These are phyloP conservation scores for Penicillium hordei DNA, from an alignment of 2,329 filamentous ascomycete genomes.

Conservation along the genomic window DNA sequence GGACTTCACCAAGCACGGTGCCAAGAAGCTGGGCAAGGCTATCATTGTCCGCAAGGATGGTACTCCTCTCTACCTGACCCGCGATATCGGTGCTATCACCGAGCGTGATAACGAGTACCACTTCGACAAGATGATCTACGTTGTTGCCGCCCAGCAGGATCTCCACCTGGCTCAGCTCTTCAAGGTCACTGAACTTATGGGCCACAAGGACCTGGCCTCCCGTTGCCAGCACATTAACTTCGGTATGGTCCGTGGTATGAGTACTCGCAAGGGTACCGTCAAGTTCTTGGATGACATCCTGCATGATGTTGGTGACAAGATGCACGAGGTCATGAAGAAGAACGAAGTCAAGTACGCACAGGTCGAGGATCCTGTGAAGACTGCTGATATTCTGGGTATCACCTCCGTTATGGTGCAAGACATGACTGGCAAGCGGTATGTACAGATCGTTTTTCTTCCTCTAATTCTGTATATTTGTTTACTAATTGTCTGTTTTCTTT, in stretches of 20 bases:
- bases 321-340: constrained; percentile 95
- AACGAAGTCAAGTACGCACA: constrained; percentile 89
- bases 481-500: constrained; percentile 37
- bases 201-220: constrained; percentile 58
- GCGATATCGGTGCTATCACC: constrained; percentile 66
- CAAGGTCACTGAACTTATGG: constrained; percentile 64
- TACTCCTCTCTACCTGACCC: constrained; percentile 66
- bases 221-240: constrained; percentile 66
- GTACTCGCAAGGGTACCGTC: constrained; percentile 67
- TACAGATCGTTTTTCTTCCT: not conserved
- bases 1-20: constrained; percentile 66
- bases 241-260: constrained; percentile 66
- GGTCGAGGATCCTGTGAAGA: constrained; percentile 76
- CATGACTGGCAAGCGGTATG: constrained; percentile 88
- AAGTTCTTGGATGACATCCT: constrained; percentile 74
- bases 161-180: constrained; percentile 65
- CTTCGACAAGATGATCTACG: constrained; percentile 69
- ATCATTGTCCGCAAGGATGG: constrained; percentile 67
- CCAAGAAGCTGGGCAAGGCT: constrained; percentile 67
- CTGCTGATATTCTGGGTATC: constrained; percentile 87
- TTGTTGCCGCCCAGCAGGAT: constrained; percentile 64
- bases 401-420: constrained; percentile 97
- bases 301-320: constrained; percentile 80
- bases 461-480: constrained; percentile 40
- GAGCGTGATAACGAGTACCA: constrained; percentile 63